phyloP scores from a whole-genome alignment of 371 early-diverging fungal genomes.

The Rhizopus stolonifer region DNA sequence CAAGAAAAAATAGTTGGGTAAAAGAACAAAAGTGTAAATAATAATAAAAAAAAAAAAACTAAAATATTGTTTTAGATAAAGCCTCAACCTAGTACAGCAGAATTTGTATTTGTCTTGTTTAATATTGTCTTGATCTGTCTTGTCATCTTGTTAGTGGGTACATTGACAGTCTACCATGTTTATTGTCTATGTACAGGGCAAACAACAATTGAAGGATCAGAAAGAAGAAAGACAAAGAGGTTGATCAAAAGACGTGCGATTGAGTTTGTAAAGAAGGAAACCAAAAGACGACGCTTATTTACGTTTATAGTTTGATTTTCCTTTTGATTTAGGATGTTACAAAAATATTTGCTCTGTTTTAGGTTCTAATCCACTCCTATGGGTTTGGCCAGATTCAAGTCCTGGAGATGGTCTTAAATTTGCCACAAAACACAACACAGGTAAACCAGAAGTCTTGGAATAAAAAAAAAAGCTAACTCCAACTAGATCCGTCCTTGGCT shows the following conservation, averaged over 20 bases:
- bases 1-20: conserved; percentile 21
- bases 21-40: neutral
- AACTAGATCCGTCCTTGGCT: conserved; percentile 21
- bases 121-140: conserved; percentile 62
- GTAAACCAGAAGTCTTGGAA: conserved; percentile 9
- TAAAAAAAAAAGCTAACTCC: too few relatives aligned
- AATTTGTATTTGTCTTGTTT: conserved; percentile 63
- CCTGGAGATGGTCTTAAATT: conserved; percentile 78
- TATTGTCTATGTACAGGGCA: conserved; percentile 78
- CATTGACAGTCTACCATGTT: conserved; percentile 75
- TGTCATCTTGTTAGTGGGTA: conserved; percentile 72
- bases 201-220: conserved; percentile 87
- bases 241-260: conserved; percentile 17
- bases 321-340: conserved; percentile 90
- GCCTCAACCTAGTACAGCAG: conserved; percentile 25
- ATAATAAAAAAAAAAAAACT: neutral
- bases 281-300: neutral
- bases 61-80: neutral
- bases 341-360: conserved; percentile 81
- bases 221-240: conserved; percentile 43
- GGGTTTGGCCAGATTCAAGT: conserved; percentile 67
- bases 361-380: conserved; percentile 63
- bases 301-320: conserved; percentile 62
- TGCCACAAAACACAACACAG: conserved; percentile 43
- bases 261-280: conserved; percentile 16